Percentiles rank a stretch among this genome's conserved stretches.
Conservation (phyloP, 2,329 filamentous ascomycete genomes). For the Herpotrichia juniperi region DNA sequence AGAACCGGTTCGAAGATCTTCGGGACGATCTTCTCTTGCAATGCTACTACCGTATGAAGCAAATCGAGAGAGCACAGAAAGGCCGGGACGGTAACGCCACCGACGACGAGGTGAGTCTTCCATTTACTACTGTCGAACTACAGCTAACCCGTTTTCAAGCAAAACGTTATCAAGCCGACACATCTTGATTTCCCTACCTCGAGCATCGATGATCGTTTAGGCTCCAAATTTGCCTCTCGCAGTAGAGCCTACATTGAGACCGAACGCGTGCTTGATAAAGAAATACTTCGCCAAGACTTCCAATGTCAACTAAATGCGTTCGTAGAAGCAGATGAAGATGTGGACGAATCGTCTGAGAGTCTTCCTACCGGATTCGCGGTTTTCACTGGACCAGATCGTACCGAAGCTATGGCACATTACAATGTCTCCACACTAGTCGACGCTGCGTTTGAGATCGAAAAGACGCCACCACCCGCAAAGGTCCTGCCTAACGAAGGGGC, state of each 20-base stretch:
- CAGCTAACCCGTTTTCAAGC: slow-evolving; percentile 19
- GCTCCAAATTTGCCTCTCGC: slow-evolving; percentile 47
- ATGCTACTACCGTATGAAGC: slow-evolving; percentile 46
- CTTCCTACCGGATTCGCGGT: slow-evolving; percentile 45
- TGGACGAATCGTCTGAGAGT: slow-evolving; percentile 35
- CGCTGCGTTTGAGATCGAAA: slow-evolving; percentile 43
- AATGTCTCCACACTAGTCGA: slow-evolving; percentile 43
- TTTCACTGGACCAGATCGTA: slow-evolving; percentile 49
- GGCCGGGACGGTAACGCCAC: slow-evolving; percentile 44
- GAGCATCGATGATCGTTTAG: slow-evolving; percentile 32
- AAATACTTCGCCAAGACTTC: slow-evolving; percentile 31
- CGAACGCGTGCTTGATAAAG: slow-evolving; percentile 42
- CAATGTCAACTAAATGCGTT: slow-evolving; percentile 28
- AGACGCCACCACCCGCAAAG: slow-evolving; percentile 26
- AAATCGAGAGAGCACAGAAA: slow-evolving; percentile 44
- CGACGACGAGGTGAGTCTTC: slow-evolving; percentile 46
- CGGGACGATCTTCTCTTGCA: slow-evolving; percentile 41
- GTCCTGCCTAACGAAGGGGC: slow-evolving; percentile 51
- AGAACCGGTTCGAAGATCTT: slow-evolving; percentile 41
- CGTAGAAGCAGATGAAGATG: slow-evolving; percentile 36
- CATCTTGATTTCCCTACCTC: slow-evolving; percentile 32
- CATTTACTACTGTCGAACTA: background rate
- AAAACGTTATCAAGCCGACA: slow-evolving; percentile 42
- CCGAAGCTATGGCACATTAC: slow-evolving; percentile 46
- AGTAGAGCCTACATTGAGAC: slow-evolving; percentile 49